Percentiles rank a stretch among this genome's conserved stretches.
phyloP scores from a whole-genome alignment of 768 basidiomycete genomes.

The Panus rudis region DNA sequence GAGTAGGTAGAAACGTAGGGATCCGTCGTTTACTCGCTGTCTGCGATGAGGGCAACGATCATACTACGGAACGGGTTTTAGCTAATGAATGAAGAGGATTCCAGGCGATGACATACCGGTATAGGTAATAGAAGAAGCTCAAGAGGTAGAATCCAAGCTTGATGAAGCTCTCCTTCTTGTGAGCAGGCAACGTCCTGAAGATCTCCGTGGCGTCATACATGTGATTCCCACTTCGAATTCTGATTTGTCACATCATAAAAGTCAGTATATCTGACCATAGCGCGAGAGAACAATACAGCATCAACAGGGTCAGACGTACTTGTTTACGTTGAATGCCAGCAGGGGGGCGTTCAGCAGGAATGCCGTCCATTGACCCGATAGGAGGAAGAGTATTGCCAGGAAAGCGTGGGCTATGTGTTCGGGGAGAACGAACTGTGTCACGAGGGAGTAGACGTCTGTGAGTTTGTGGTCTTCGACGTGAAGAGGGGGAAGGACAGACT shows the following conservation, averaged over 20 bases:
- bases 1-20: no score
- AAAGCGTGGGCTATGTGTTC: slow-evolving; percentile 94
- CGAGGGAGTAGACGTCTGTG: neutral
- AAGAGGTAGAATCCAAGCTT: slow-evolving; percentile 92
- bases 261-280: neutral
- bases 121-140: slow-evolving; percentile 89
- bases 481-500: slow-evolving; percentile 36
- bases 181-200: slow-evolving; percentile 85
- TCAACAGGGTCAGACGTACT: slow-evolving; percentile 45
- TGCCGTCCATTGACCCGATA: slow-evolving; percentile 92
- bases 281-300: neutral
- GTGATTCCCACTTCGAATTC: slow-evolving; percentile 88
- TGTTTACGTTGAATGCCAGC: slow-evolving; percentile 87
- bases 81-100: neutral
- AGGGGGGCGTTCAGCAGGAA: slow-evolving; percentile 88
- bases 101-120: slow-evolving; percentile 48
- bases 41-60: slow-evolving; percentile 47
- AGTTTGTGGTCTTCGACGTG: neutral
- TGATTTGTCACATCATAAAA: slow-evolving; percentile 26
- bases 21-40: slow-evolving; percentile 29
- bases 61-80: slow-evolving; percentile 27
- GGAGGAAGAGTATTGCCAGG: slow-evolving; percentile 84
- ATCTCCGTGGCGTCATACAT: slow-evolving; percentile 99
- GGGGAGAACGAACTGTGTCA: slow-evolving; percentile 91
- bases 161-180: slow-evolving; percentile 95